These are phyloP conservation scores for Nakazawaea siamensis DNA, from an alignment of 805 yeast species.

Conservation along the genomic window DNA sequence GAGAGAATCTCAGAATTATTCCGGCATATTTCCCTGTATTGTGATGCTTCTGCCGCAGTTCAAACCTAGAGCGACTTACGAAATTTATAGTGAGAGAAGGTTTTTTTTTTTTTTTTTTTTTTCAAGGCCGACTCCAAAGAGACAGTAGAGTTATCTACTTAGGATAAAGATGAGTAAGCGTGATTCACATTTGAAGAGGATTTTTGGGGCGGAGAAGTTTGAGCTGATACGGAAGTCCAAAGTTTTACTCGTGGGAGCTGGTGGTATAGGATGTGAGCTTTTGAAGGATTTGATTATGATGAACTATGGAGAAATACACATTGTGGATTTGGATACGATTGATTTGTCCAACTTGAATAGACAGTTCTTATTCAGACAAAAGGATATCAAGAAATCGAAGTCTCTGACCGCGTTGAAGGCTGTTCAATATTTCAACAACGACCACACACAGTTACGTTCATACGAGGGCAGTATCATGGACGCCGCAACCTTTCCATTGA, in stretches of 20 bases:
- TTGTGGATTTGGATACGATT: constrained; percentile 93
- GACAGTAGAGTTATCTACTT: no score
- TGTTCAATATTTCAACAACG: constrained; percentile 66
- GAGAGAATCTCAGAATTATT: no score
- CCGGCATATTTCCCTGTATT: no score
- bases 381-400: constrained; percentile 85
- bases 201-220: constrained; percentile 33
- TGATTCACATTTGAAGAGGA: constrained; percentile 32
- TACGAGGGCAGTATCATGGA: constrained; percentile 89
- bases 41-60: no score
- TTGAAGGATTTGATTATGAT: constrained; percentile 70
- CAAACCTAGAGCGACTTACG: no score
- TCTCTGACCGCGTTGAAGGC: constrained; percentile 79
- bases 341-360: constrained; percentile 89
- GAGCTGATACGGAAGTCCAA: constrained; percentile 31
- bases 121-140: no score
- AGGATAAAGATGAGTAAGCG: no score
- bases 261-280: constrained; percentile 93
- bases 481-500: constrained; percentile 54
- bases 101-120: no score
- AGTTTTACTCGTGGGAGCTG: constrained; percentile 86
- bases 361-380: constrained; percentile 83
- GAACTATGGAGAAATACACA: constrained; percentile 81
- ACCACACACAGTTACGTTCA: constrained; percentile 56
- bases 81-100: no score